These are phyloP conservation scores for Aspergillus saccharolyticus DNA, from an alignment of 495 filamentous ascomycete genomes.

Conservation along the genomic window DNA sequence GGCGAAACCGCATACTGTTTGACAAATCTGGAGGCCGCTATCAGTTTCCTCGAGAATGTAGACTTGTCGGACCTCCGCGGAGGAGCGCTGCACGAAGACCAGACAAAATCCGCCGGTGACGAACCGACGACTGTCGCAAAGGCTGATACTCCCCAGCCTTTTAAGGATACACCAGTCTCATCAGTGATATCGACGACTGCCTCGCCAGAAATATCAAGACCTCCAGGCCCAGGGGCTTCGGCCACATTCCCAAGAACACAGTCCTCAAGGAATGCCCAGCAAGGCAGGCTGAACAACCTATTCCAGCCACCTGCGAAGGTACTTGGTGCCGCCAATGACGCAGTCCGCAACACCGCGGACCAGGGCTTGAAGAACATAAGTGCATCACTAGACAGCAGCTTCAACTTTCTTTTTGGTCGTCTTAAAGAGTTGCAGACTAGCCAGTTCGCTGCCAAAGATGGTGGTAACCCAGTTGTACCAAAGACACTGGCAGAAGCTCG, in stretches of 20 bases:
- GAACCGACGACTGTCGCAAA: conserved; percentile 48
- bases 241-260: conserved; percentile 40
- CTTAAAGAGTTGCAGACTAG: conserved; percentile 60
- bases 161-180: conserved; percentile 26
- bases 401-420: conserved; percentile 89
- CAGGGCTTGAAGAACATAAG: conserved; percentile 87
- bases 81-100: conserved; percentile 66
- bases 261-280: conserved; percentile 42
- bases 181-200: conserved; percentile 34
- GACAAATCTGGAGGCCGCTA: conserved; percentile 91
- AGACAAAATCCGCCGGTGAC: conserved; percentile 48
- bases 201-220: conserved; percentile 31
- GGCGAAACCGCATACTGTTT: conserved; percentile 95
- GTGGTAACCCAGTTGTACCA: conserved; percentile 52
- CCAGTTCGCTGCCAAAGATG: conserved; percentile 40
- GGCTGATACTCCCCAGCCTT: conserved; percentile 25
- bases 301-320: conserved; percentile 75
- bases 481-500: conserved; percentile 90
- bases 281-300: conserved; percentile 73
- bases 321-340: conserved; percentile 76
- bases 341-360: conserved; percentile 80
- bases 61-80: conserved; percentile 86
- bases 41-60: conserved; percentile 95
- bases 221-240: conserved; percentile 31
- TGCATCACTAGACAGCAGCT: conserved; percentile 79